Percentiles rank a stretch among this genome's conserved stretches.
Conservation (phyloP, 768 basidiomycete species). For the Mycena indigotica region DNA sequence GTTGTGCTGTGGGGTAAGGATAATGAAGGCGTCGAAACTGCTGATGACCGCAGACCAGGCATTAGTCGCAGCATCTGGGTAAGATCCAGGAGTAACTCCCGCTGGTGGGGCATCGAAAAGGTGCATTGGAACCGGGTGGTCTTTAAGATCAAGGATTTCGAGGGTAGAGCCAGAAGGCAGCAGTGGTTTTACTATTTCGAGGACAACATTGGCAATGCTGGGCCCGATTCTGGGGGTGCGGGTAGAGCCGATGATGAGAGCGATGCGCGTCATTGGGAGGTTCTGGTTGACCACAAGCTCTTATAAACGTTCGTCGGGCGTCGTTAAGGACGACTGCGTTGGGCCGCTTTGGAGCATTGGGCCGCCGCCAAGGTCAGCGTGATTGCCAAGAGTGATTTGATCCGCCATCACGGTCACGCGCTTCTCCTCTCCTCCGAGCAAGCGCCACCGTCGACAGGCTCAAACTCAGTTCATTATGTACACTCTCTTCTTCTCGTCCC, state of each 20-base stretch:
- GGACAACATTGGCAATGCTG: constrained; percentile 38
- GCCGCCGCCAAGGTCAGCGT: neutral
- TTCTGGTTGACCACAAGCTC: no score
- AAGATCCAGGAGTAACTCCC: constrained; percentile 25
- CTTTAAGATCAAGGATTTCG: constrained; percentile 26
- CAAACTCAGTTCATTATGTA: neutral
- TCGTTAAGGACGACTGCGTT: neutral
- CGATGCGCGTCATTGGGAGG: neutral
- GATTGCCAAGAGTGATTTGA: neutral
- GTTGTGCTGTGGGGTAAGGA: constrained; percentile 45
- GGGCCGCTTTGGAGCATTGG: neutral
- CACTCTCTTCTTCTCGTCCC: neutral
- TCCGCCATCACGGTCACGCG: neutral
- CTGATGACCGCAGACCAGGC: constrained; percentile 34
- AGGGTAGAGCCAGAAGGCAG: constrained; percentile 25
- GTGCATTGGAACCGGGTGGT: constrained; percentile 30
- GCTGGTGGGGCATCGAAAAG: constrained; percentile 27
- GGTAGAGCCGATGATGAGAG: constrained; percentile 46
- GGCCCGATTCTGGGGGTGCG: constrained; percentile 34
- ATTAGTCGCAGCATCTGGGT: constrained; percentile 30
- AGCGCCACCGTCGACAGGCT: neutral
- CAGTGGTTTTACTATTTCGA: constrained; percentile 8
- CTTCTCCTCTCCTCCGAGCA: neutral
- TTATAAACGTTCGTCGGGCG: no score
- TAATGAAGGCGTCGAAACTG: constrained; percentile 33